Conservation (phyloP, 225 moss, liverwort and hornwort species). For the Pseudisothecium myosuroides region DNA sequence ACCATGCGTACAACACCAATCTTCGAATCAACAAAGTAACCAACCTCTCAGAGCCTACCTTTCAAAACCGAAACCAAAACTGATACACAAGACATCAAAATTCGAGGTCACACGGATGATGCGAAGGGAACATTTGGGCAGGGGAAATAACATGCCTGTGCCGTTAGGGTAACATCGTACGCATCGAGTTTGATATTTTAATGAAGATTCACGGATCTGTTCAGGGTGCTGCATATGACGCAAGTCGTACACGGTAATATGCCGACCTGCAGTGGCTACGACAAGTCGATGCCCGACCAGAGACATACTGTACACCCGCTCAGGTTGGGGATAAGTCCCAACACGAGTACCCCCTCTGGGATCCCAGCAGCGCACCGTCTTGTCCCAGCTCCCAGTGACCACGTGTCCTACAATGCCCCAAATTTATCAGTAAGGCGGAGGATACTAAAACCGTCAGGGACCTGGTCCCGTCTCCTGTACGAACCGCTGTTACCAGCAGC, state of each 20-base stretch:
- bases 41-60: neutral
- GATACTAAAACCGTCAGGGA: neutral
- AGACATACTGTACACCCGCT: conserved; percentile 97
- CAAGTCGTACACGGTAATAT: conserved; percentile 84
- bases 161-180: conserved; percentile 96
- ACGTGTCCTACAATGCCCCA: conserved; percentile 59
- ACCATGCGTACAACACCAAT: neutral
- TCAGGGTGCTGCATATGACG: conserved; percentile 90
- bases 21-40: neutral
- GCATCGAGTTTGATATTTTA: conserved; percentile 98
- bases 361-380: conserved; percentile 98
- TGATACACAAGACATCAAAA: neutral
- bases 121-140: neutral
- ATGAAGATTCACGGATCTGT: conserved; percentile 81
- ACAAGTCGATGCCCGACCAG: conserved; percentile 90
- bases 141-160: conserved; percentile 42
- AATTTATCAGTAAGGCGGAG: neutral
- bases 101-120: neutral
- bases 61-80: neutral
- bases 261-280: conserved; percentile 86
- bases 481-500: neutral
- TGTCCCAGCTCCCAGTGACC: conserved; percentile 96
- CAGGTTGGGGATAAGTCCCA: conserved; percentile 79
- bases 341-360: conserved; percentile 69
- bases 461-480: neutral